These are phyloP conservation scores for Solanum lignicaule DNA, from an alignment of 257 asterid species.

Conservation along the genomic window DNA sequence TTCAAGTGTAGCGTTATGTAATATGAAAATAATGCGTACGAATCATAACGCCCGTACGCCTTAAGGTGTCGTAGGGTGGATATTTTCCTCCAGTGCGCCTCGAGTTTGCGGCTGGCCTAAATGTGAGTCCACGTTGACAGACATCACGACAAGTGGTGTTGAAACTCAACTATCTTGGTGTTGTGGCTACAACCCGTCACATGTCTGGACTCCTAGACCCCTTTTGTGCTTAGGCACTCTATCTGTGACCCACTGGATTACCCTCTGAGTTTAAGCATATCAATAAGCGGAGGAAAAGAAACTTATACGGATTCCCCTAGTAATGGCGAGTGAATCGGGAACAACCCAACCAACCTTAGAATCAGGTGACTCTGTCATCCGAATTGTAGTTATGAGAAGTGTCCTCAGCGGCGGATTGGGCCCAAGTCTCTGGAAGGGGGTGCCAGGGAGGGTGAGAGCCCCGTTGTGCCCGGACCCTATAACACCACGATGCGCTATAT, in stretches of 20 bases:
- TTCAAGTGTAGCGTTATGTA: neutral
- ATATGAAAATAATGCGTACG: neutral
- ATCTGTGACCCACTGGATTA: neutral
- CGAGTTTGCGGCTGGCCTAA: neutral
- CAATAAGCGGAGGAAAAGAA: neutral
- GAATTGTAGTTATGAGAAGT: neutral
- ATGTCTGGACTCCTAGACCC: neutral
- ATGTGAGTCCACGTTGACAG: neutral
- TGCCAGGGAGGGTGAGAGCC: neutral
- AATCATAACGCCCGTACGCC: neutral
- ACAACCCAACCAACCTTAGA: neutral
- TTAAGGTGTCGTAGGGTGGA: too few species aligned
- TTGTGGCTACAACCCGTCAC: neutral
- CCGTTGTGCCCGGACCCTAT: neutral
- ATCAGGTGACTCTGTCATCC: neutral
- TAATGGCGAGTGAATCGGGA: neutral
- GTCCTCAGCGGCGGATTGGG: neutral
- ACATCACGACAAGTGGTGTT: neutral
- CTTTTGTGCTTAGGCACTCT: neutral
- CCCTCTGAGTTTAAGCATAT: neutral
- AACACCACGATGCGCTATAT: neutral
- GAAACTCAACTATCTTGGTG: neutral
- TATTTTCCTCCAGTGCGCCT: neutral
- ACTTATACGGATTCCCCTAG: neutral
- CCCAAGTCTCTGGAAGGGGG: neutral